A percentile compares a stretch with the other conserved stretches of the same genome.
phyloP scores from a whole-genome alignment of 1,139 yeast genomes.

The Diutina neorugosa region DNA sequence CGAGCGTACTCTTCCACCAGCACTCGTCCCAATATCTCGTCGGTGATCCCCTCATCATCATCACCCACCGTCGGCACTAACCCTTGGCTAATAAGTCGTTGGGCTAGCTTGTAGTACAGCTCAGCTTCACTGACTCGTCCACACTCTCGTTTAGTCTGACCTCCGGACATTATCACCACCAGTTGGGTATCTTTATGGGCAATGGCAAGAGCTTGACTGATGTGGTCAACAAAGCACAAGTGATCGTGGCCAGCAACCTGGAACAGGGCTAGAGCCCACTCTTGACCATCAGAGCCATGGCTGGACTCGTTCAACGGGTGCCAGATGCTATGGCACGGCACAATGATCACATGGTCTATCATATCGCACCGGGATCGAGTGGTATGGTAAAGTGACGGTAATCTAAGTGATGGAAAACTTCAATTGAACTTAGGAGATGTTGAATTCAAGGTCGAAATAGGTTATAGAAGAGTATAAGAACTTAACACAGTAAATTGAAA shows the following conservation, averaged over 20 bases:
- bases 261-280: conserved; percentile 58
- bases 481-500: too few relatives aligned
- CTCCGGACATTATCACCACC: conserved; percentile 53
- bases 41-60: neutral
- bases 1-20: conserved; percentile 59
- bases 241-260: conserved; percentile 64
- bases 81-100: conserved; percentile 7
- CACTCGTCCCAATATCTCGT: conserved; percentile 14
- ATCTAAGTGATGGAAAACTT: too few relatives aligned
- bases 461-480: too few relatives aligned
- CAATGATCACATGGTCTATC: conserved; percentile 25
- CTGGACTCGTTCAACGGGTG: conserved; percentile 15
- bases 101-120: conserved; percentile 37
- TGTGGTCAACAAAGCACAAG: conserved; percentile 53
- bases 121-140: conserved; percentile 51
- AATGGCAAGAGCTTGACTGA: conserved; percentile 23
- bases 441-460: too few relatives aligned
- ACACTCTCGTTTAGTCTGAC: conserved; percentile 47
- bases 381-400: too few relatives aligned
- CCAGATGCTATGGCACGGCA: conserved; percentile 69
- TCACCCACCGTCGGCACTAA: conserved; percentile 8
- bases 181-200: conserved; percentile 19
- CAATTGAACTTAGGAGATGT: too few relatives aligned
- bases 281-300: conserved; percentile 27
- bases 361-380: neutral